Percentiles rank a stretch among this genome's conserved stretches.
Conservation (phyloP, 352 stramenopile species). For the Phytophthora fragariaefolia region DNA sequence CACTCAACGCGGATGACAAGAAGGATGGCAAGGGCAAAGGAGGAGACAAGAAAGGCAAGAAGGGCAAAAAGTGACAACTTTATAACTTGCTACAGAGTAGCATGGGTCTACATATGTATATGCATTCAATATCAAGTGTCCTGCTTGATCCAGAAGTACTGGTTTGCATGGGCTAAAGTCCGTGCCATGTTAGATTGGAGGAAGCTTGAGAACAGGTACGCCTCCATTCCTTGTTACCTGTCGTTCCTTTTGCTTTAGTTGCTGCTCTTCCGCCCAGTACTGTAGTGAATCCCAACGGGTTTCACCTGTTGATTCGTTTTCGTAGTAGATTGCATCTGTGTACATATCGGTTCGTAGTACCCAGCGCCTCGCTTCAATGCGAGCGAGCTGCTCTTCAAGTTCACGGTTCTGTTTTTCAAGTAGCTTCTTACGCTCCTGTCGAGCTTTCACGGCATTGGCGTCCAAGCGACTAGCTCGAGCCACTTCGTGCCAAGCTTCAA, state of each 20-base stretch:
- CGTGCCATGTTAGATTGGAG: conserved; percentile 22
- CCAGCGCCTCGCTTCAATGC: conserved; percentile 59
- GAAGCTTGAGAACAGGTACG: conserved; percentile 35
- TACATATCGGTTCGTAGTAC: conserved; percentile 64
- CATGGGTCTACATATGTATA: conserved; percentile 3
- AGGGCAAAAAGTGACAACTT: conserved; percentile 43
- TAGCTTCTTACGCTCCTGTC: conserved; percentile 44
- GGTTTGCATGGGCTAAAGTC: not conserved
- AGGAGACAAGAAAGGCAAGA: conserved; percentile 77
- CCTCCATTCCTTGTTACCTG: conserved; percentile 1
- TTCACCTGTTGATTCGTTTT: conserved; percentile 56
- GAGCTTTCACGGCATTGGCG: conserved; percentile 35
- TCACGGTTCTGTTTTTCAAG: conserved; percentile 58
- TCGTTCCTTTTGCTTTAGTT: conserved; percentile 24
- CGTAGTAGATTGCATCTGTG: conserved; percentile 71
- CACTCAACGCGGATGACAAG: conserved; percentile 70
- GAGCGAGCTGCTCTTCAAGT: conserved; percentile 57
- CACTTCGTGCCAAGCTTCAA: conserved; percentile 70
- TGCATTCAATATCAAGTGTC: conserved; percentile 30
- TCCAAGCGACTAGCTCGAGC: conserved; percentile 44
- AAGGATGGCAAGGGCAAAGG: conserved; percentile 55
- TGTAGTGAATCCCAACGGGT: conserved; percentile 56
- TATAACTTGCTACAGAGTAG: conserved; percentile 1
- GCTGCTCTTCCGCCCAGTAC: conserved; percentile 65
- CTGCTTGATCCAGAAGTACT: conserved; percentile 7